Conservation (phyloP, 371 early-diverging fungal genomes). For the Funneliformis caledonium region DNA sequence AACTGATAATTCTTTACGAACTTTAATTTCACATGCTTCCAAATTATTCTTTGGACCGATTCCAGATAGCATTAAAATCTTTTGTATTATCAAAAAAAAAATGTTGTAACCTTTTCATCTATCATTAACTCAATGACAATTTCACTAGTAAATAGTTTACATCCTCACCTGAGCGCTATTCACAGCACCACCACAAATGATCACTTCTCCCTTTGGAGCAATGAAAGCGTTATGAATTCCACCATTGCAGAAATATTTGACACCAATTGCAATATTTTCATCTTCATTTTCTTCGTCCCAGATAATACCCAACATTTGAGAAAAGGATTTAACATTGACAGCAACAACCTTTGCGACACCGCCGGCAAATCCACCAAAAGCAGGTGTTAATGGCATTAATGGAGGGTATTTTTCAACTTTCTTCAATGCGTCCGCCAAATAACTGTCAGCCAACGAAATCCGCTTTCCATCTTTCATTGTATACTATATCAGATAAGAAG, state of each 20-base stretch:
- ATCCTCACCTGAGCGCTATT: slow-evolving; percentile 9
- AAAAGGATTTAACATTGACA: background rate
- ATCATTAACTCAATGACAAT: background rate
- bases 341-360: background rate
- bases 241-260: background rate
- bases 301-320: slow-evolving; percentile 1
- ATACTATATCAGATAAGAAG: background rate
- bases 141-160: background rate
- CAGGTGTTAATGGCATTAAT: background rate
- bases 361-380: background rate
- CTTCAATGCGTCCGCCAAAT: background rate
- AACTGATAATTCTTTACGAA: slow-evolving; percentile 2
- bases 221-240: background rate
- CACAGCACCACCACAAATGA: background rate
- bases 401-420: background rate
- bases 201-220: slow-evolving; percentile 8
- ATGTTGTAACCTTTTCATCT: too few relatives aligned
- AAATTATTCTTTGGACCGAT: slow-evolving; percentile 13
- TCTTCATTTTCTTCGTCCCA: background rate
- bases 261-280: background rate
- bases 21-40: background rate
- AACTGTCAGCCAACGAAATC: background rate
- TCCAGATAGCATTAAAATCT: background rate
- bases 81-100: background rate
- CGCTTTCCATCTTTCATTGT: background rate